A percentile compares a stretch with the other conserved stretches of the same genome.
These are phyloP conservation scores for Allomyces javanicus DNA, from an alignment of 192 early-diverging fungal genomes.

Conservation along the genomic window DNA sequence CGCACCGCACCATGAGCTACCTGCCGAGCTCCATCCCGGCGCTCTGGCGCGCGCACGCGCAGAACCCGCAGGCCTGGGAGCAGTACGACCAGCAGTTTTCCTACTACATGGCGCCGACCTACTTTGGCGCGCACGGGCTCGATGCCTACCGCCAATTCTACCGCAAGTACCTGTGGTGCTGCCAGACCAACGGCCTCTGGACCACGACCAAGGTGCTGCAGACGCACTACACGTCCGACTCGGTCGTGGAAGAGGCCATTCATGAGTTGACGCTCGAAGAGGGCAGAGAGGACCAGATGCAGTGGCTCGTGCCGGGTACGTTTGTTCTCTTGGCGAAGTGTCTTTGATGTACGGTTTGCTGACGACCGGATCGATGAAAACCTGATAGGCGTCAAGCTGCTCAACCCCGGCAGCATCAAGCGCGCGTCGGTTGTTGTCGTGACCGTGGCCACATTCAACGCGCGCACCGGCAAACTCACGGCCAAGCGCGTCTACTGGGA, in stretches of 20 bases:
- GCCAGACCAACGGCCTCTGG: neutral
- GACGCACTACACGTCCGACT: neutral
- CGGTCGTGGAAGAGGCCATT: neutral
- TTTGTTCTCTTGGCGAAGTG: too few relatives aligned
- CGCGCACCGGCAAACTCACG: neutral
- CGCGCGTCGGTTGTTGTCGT: neutral
- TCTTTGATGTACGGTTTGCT: too few relatives aligned
- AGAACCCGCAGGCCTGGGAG: neutral
- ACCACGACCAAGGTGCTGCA: neutral
- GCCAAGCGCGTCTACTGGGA: neutral
- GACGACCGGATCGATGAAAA: too few relatives aligned
- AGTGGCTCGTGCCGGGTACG: neutral
- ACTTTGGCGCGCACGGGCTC: neutral
- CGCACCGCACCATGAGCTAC: too few relatives aligned
- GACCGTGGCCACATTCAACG: neutral
- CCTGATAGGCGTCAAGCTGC: neutral
- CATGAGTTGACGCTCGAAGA: neutral
- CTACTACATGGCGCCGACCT: neutral
- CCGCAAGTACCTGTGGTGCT: neutral
- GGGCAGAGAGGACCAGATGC: neutral
- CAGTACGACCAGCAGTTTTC: neutral
- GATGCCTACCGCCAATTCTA: neutral
- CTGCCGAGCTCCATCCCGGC: neutral
- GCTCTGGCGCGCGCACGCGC: neutral
- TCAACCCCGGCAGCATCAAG: neutral